phyloP scores from a whole-genome alignment of 1,139 yeast genomes.

The Saccharomyces hybrid region DNA sequence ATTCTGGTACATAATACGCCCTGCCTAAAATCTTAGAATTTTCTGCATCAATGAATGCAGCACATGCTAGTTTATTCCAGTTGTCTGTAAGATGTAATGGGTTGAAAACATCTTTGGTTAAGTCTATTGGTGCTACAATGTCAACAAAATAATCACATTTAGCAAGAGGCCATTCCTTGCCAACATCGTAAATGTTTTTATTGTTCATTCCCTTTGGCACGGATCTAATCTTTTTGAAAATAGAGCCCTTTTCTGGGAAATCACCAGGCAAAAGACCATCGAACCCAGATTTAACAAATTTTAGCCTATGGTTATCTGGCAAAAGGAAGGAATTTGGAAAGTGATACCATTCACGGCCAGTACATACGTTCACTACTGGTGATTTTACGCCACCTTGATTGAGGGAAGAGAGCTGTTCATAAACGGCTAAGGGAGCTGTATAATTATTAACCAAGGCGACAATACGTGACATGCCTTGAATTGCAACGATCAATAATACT shows the following conservation, averaged over 20 bases:
- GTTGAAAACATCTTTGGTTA: constrained; percentile 19
- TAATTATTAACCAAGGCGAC: constrained; percentile 52
- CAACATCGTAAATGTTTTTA: constrained; percentile 49
- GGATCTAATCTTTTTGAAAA: constrained; percentile 29
- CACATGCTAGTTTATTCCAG: constrained; percentile 34
- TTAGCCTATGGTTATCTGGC: constrained; percentile 51
- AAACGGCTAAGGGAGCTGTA: constrained; percentile 50
- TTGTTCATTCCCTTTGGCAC: constrained; percentile 68
- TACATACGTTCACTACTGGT: constrained; percentile 51
- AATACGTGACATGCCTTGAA: constrained; percentile 34
- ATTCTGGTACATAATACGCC: constrained; percentile 33
- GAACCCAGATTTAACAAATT: constrained; percentile 70
- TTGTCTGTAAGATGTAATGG: constrained; percentile 22
- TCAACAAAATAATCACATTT: constrained; percentile 58
- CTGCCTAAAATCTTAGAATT: constrained; percentile 37
- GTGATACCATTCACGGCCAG: constrained; percentile 94
- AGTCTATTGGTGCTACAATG: constrained; percentile 28
- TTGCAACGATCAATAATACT: constrained; percentile 12
- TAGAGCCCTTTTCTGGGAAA: constrained; percentile 44
- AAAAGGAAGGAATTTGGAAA: constrained; percentile 83
- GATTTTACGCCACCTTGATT: constrained; percentile 13
- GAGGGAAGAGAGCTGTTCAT: constrained; percentile 25
- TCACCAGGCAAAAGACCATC: constrained; percentile 87
- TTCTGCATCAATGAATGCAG: constrained; percentile 33
- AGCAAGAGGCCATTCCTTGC: constrained; percentile 40